Conservation (phyloP, 345 rosid species). For the Salix caprea region DNA sequence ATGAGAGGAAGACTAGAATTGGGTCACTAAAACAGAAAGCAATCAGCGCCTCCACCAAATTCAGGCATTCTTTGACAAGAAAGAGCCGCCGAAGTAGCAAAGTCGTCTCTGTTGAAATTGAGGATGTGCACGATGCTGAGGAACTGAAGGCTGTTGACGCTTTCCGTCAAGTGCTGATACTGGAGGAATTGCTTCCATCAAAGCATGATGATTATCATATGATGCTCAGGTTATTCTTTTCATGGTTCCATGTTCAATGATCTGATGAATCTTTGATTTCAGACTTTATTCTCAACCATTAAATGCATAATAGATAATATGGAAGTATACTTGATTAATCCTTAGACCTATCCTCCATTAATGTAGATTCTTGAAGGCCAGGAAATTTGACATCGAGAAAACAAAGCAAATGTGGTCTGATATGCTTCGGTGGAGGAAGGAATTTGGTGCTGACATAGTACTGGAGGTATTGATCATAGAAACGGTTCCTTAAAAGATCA, state of each 20-base stretch:
- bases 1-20: constrained; percentile 49
- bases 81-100: constrained; percentile 70
- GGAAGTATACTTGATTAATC: neutral
- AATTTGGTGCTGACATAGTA: constrained; percentile 69
- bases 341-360: constrained; percentile 4
- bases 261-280: neutral
- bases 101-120: constrained; percentile 58
- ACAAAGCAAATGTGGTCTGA: constrained; percentile 92
- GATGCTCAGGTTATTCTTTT: constrained; percentile 63
- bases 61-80: constrained; percentile 63
- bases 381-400: constrained; percentile 84
- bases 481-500: neutral
- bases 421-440: constrained; percentile 90
- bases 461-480: constrained; percentile 45
- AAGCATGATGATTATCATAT: constrained; percentile 85
- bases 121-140: constrained; percentile 71
- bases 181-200: constrained; percentile 73
- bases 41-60: constrained; percentile 63
- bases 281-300: neutral
- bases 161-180: constrained; percentile 65
- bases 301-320: neutral
- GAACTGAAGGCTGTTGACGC: constrained; percentile 75
- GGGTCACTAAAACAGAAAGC: constrained; percentile 68
- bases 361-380: constrained; percentile 83
- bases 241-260: neutral